Evolutionary conservation across 495 filamentous ascomycete genomes (phyloP).

Genomic region (Umbilicaria muhlenbergii): DNA sequence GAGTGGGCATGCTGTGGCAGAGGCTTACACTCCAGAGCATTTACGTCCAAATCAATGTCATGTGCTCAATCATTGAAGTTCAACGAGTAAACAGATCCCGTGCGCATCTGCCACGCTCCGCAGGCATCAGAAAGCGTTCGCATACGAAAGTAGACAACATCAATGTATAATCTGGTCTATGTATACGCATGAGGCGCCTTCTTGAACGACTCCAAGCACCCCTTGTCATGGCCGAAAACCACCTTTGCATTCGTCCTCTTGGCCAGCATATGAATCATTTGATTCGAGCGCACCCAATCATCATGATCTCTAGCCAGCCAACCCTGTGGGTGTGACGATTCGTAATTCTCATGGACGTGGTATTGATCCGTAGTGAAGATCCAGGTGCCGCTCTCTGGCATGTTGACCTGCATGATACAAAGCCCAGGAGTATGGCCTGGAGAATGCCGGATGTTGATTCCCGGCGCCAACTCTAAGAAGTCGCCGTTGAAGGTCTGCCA

Average conservation of each 20-base stretch:
- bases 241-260: conserved; percentile 17
- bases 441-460: conserved; percentile 22
- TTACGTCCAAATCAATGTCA: too few species aligned
- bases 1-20: too few species aligned
- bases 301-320: conserved; percentile 27
- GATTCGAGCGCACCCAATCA: conserved; percentile 25
- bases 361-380: conserved; percentile 30
- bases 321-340: conserved; percentile 23
- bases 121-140: too few species aligned
- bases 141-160: too few species aligned
- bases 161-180: too few species aligned
- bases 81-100: too few species aligned
- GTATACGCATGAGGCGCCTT: too few species aligned
- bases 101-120: too few species aligned
- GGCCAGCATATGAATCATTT: conserved; percentile 15
- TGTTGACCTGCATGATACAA: conserved; percentile 24
- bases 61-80: too few species aligned
- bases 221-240: conserved; percentile 24
- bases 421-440: conserved; percentile 28
- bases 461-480: conserved; percentile 20
- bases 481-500: conserved; percentile 22
- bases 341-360: conserved; percentile 25
- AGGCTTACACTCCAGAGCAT: too few species aligned
- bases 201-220: too few species aligned
- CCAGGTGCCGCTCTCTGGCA: conserved; percentile 23